Conservation (phyloP, 2,329 filamentous ascomycete genomes). For the Metarhizium brunneum region DNA sequence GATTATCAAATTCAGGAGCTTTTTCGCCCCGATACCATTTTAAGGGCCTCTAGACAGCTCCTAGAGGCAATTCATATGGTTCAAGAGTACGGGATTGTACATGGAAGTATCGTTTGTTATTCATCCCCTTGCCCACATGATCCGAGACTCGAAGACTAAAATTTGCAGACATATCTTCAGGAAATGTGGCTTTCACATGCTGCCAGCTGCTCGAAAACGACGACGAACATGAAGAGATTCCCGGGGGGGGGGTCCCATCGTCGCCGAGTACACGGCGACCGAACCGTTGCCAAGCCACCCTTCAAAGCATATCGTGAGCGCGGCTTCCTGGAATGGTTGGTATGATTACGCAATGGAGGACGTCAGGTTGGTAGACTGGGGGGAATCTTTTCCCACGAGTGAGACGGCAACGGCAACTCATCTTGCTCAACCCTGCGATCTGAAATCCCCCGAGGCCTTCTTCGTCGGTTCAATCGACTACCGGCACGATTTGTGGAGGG, state of each 20-base stretch:
- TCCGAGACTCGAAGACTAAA: background rate
- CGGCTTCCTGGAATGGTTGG: background rate
- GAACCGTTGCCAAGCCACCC: background rate
- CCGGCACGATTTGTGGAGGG: constrained; percentile 7
- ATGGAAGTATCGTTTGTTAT: constrained; percentile 5
- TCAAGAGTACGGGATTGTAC: constrained; percentile 1
- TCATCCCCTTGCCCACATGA: background rate
- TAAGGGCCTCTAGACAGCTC: constrained; percentile 5
- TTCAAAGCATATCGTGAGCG: background rate
- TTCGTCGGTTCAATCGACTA: constrained; percentile 3
- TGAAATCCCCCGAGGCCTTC: constrained; percentile 5
- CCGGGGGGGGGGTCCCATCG: background rate
- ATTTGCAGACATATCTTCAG: constrained; percentile 5
- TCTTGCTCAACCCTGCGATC: background rate
- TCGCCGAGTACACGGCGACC: background rate
- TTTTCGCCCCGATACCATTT: constrained; percentile 4
- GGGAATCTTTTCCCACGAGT: constrained; percentile 3
- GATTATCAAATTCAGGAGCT: background rate
- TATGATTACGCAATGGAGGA: constrained; percentile 4
- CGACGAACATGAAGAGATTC: background rate
- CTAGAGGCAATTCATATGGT: constrained; percentile 2
- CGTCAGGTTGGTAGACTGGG: constrained; percentile 7
- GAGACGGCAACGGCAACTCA: background rate
- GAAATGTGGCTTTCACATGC: constrained; percentile 6
- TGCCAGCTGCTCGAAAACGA: background rate